Conservation (phyloP, 2,329 filamentous ascomycete genomes). For the Microsporum canis region DNA sequence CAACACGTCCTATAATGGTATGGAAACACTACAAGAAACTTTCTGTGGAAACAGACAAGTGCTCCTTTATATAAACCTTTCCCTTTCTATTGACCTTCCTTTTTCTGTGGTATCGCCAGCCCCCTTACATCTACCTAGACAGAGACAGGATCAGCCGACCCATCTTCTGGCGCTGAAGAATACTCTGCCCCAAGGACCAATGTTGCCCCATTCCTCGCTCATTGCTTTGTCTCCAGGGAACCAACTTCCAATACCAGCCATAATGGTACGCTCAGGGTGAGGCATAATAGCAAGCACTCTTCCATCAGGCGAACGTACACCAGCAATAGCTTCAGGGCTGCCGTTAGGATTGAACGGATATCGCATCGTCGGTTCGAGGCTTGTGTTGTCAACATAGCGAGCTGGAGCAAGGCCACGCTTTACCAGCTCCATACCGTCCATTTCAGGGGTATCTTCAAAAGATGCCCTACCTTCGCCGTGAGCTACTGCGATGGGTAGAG, state of each 20-base stretch:
- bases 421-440: conserved; percentile 42
- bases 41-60: not conserved
- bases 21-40: not conserved
- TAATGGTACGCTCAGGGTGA: conserved; percentile 79
- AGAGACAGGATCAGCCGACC: conserved; percentile 50
- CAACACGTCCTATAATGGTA: not conserved
- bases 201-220: conserved; percentile 59
- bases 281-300: conserved; percentile 85
- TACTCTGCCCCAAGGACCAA: conserved; percentile 73
- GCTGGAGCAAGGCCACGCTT: conserved; percentile 61
- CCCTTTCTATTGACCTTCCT: not conserved
- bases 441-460: conserved; percentile 45
- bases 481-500: conserved; percentile 74
- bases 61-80: not conserved
- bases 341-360: conserved; percentile 91
- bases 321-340: conserved; percentile 68
- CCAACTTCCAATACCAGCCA: conserved; percentile 68
- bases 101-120: not conserved
- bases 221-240: conserved; percentile 47
- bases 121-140: not conserved
- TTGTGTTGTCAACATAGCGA: conserved; percentile 74
- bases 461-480: conserved; percentile 82
- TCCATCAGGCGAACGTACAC: conserved; percentile 64
- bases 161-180: conserved; percentile 81
- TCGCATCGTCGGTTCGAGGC: conserved; percentile 56